These are phyloP conservation scores for Fusarium duplospermum DNA, from an alignment of 2,329 filamentous ascomycete species.

Conservation along the genomic window DNA sequence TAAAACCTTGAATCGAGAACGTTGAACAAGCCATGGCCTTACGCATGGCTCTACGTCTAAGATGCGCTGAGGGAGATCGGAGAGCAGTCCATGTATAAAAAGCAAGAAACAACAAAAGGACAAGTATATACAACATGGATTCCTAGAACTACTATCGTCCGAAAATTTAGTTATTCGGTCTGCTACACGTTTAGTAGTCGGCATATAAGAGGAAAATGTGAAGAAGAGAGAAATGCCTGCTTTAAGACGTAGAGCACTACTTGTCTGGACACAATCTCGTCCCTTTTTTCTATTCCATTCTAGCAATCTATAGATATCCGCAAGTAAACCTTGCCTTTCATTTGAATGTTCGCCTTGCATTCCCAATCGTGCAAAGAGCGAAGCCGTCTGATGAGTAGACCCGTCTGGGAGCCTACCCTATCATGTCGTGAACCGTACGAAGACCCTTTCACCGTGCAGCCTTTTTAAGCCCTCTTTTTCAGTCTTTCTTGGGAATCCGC, in stretches of 20 bases:
- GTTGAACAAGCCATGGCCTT: too few species aligned
- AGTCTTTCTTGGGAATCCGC: slow-evolving; percentile 48
- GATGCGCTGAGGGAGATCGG: neutral
- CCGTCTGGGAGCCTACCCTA: neutral
- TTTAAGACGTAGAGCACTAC: neutral
- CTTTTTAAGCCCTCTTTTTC: neutral
- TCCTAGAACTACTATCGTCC: neutral
- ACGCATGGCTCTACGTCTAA: neutral
- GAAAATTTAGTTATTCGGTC: neutral
- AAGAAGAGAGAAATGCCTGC: neutral
- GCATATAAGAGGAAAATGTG: neutral
- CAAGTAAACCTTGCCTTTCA: neutral
- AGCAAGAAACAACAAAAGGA: neutral
- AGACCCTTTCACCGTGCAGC: neutral
- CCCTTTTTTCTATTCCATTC: neutral
- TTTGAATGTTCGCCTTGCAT: too few species aligned
- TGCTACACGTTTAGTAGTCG: too few species aligned
- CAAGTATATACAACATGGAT: neutral
- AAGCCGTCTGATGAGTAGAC: neutral
- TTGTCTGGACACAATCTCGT: neutral
- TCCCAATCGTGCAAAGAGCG: too few species aligned
- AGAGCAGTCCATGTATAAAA: neutral
- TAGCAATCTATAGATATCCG: neutral
- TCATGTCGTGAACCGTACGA: neutral
- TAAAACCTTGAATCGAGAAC: neutral